These are phyloP conservation scores for Camellia japonica DNA, from an alignment of 148 eudicot species.

Conservation along the genomic window DNA sequence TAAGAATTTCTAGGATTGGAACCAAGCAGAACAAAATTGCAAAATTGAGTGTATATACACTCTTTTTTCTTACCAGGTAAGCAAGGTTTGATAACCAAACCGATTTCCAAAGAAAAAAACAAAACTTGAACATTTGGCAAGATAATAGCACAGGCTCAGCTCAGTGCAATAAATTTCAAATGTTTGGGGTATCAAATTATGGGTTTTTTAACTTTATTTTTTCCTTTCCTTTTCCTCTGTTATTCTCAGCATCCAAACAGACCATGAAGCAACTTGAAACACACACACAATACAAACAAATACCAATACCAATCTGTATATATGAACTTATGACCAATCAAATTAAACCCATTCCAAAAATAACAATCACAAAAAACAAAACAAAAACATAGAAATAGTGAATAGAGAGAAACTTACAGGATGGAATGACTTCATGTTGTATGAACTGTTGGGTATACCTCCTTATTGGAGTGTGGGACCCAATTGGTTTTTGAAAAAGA, in stretches of 20 bases:
- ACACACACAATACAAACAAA: neutral
- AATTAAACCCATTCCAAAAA: neutral
- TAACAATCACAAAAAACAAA: neutral
- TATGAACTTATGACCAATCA: neutral
- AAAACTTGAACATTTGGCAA: too few species aligned
- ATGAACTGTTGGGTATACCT: too few species aligned
- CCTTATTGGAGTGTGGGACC: too few species aligned
- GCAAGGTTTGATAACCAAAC: too few species aligned
- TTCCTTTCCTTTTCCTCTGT: neutral
- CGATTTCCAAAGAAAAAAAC: too few species aligned
- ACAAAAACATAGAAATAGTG: neutral
- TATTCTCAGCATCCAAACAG: slow-evolving; percentile 9
- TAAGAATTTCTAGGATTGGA: too few species aligned
- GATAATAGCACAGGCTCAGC: too few species aligned
- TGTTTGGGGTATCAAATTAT: neutral
- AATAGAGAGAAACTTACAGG: neutral
- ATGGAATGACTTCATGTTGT: neutral
- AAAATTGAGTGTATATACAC: too few species aligned
- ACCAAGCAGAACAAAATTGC: too few species aligned
- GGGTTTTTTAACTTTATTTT: neutral
- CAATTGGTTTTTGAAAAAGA: too few species aligned
- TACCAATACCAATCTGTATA: neutral
- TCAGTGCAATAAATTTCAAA: too few species aligned
- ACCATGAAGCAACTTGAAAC: neutral
- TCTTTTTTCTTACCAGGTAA: too few species aligned